phyloP scores from a whole-genome alignment of 345 rosid genomes.

The Populus simonii region DNA sequence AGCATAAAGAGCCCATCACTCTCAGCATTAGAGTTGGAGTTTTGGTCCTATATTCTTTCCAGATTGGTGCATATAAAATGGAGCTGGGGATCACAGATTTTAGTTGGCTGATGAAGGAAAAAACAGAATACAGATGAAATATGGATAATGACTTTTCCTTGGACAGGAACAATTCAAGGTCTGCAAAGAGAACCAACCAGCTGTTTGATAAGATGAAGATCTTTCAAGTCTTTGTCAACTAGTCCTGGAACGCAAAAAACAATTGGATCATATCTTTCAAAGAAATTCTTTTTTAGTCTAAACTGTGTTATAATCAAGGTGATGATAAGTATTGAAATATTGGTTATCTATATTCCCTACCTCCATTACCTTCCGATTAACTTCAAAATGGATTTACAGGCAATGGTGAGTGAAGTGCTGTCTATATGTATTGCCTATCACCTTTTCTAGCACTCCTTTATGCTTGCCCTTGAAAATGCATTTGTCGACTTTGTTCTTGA shows the following conservation, averaged over 20 bases:
- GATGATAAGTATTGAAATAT: background rate
- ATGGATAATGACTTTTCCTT: background rate
- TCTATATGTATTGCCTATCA: background rate
- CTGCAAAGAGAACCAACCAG: background rate
- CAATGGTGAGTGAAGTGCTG: background rate
- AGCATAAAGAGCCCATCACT: constrained; percentile 17
- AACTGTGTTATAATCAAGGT: background rate
- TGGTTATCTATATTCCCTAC: background rate
- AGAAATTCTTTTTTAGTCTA: no score
- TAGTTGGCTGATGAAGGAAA: background rate
- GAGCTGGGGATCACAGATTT: background rate
- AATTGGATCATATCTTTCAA: no score
- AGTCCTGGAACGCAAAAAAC: background rate
- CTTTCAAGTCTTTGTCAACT: background rate
- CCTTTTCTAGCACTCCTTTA: background rate
- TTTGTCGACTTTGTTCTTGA: constrained; percentile 7
- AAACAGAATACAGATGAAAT: background rate
- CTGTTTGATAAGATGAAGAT: background rate
- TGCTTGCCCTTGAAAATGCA: background rate
- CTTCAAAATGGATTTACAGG: background rate
- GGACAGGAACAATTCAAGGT: background rate
- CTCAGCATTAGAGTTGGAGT: constrained; percentile 15
- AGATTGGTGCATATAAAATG: background rate
- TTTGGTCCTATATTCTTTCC: constrained; percentile 21
- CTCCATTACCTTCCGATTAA: background rate